Base-by-base conservation (phyloP, 2,329 filamentous ascomycete genomes). In the Didymella arachidicola region DNA sequence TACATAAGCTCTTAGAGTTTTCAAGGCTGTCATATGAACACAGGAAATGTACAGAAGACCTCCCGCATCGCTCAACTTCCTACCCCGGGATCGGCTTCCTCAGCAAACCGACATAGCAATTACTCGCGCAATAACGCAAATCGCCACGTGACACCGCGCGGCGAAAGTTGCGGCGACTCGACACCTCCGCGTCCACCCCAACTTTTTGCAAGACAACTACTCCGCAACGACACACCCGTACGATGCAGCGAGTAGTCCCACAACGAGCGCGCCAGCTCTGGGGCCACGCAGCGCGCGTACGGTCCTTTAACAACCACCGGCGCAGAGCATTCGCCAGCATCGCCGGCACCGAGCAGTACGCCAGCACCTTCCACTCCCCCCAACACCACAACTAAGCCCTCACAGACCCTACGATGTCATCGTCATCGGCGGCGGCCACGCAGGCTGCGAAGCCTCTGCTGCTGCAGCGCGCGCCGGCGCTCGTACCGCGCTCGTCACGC, bases 361-460 rank as follows among this genome's bases (percentile, higher is more conserved):
- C 18, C 53, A 25, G 29, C 41, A 38, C 39, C 7, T 38, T 16
- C 29, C 36, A 22, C 12, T 41, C 29, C 42, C 39, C 27, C 43
- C 16, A 43, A 43, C 47, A 36, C 14, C 47, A 36, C 16, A 18
- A 56, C 68, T 72, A 63, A 74, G 62, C 7, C 16, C 16, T 1
- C n/a, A 32, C 45, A 91, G 89, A 58, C 84, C 86, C 1, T 96
- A 91, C 74, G 94, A 99, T 84, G 95, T 99, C 48, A 84, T 99
- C 34, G 93, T 99, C 2, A 93, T 99, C 62, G 95, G 95, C 53
- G 95, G 95, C 60, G 95, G 95, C 27, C 95, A 99, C 82, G 95
- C 95, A 56, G 95, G 95, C 47, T 91, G 93, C 52, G 95, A 99
- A 82, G 95, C 95, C 59, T 94, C 91, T 65, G 89, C 95, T 11